phyloP scores from a whole-genome alignment of 75 land plant genomes.

The Pinus albicaulis region DNA sequence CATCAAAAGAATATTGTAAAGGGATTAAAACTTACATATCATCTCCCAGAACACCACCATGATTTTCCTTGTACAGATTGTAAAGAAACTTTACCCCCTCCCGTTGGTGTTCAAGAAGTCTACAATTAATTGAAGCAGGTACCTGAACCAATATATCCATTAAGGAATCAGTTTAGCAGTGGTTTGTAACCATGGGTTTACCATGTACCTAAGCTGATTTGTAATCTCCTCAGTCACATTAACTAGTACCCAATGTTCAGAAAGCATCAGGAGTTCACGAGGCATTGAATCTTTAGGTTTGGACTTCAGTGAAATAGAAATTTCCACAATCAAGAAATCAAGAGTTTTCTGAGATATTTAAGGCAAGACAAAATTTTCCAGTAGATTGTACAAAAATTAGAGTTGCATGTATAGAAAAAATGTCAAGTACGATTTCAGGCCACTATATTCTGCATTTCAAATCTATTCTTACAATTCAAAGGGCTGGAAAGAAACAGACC shows the following conservation, averaged over 20 bases:
- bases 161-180: neutral
- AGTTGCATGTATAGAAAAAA: neutral
- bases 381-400: neutral
- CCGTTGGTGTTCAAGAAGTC: slow-evolving; percentile 87
- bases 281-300: neutral
- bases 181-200: neutral
- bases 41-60: slow-evolving; percentile 96
- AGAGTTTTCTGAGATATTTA: neutral
- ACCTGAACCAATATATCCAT: slow-evolving; percentile 42
- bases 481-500: no score
- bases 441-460: no score
- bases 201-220: neutral
- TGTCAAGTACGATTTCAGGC: no score
- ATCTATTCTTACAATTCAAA: no score
- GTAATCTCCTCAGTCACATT: neutral
- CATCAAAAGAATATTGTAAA: neutral
- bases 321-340: neutral
- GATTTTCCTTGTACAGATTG: slow-evolving; percentile 63
- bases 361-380: neutral
- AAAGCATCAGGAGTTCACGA: neutral
- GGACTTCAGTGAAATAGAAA: neutral
- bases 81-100: slow-evolving; percentile 87
- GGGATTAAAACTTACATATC: slow-evolving; percentile 67
- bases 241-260: neutral
- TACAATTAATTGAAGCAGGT: slow-evolving; percentile 87